A percentile compares a stretch with the other conserved stretches of the same genome.
These are phyloP conservation scores for Trichomonascaceae sp. DNA, from an alignment of 1,139 yeast genomes.

Conservation along the genomic window DNA sequence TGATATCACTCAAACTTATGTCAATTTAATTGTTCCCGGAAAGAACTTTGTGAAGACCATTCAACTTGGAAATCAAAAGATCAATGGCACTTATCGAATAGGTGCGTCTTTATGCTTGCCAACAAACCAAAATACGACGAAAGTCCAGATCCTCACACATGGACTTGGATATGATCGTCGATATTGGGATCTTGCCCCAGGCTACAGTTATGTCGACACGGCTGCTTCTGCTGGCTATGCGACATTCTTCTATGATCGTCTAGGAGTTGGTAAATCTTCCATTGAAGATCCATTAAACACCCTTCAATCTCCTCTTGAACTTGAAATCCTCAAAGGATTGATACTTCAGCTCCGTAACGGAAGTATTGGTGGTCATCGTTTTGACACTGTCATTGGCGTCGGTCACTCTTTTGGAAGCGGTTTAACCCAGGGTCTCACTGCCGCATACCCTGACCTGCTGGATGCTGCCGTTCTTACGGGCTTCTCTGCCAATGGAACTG, in stretches of 20 bases:
- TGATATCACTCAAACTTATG: background rate
- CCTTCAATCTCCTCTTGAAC: background rate
- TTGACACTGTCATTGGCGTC: background rate
- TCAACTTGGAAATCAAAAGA: background rate
- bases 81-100: background rate
- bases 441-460: background rate
- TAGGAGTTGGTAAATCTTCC: background rate
- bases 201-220: background rate
- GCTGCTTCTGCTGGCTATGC: background rate
- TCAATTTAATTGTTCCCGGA: background rate
- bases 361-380: conserved; percentile 2
- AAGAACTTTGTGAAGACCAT: background rate
- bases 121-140: background rate
- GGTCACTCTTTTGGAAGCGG: background rate
- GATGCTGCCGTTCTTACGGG: background rate
- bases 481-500: background rate
- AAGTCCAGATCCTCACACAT: background rate
- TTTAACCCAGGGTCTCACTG: background rate
- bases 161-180: background rate
- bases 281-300: background rate
- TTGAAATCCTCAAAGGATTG: conserved; percentile 15
- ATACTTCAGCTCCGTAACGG: conserved; percentile 9
- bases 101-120: background rate
- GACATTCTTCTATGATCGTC: background rate
- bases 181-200: background rate